Evolutionary conservation across 73 alveolate genomes (phyloP), one percentile per base, ranked within the genome.

Genomic region (Paraurostyla sp.): DNA sequence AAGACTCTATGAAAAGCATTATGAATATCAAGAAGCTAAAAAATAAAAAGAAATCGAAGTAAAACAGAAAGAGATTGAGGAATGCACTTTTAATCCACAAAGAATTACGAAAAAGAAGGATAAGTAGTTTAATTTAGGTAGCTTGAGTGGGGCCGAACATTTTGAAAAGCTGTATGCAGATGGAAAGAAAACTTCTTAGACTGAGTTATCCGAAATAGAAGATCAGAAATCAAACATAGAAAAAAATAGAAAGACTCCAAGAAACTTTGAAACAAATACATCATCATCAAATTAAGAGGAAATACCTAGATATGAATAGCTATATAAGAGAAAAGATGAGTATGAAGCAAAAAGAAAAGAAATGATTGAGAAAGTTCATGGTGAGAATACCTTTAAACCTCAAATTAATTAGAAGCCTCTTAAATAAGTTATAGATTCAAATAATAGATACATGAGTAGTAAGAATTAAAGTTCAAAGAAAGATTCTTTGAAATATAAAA

Each of bases 1-100:
- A 33, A 65, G 82, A 38, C 82, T 65, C 9, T 65, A 65, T 65
- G 38, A 65, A 23, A 32, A 65, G 38, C 82, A 65, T 16, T 0
- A 38, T 38, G 82, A 65, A 65, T 65, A 65, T 38, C 32, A 65
- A 22, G 7, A 33, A 32, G 41, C 18, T 1, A 38, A 65, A 22
- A 65, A 38, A 30, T 65, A 65, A 65, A 65, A 35, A 40, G 82
- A 65, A 40, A 65, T 65, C 13, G 82, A 65, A 30, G 2, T 3
- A 15, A 38, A 65, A 22, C 58, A 65, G 23, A 65, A 38, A 22
- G 82, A 65, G 32, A 7, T 65, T 2, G 82, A 65, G 58, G 33
- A 15, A 0, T 65, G 32, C 41, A 38, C 82, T 11, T 65, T 65
- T 38, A 4, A 9, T 1, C 82, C 82, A 16, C 42, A 65, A 38